Base-by-base conservation (phyloP, 352 stramenopile genomes). In the Blastocystis sp. region DNA sequence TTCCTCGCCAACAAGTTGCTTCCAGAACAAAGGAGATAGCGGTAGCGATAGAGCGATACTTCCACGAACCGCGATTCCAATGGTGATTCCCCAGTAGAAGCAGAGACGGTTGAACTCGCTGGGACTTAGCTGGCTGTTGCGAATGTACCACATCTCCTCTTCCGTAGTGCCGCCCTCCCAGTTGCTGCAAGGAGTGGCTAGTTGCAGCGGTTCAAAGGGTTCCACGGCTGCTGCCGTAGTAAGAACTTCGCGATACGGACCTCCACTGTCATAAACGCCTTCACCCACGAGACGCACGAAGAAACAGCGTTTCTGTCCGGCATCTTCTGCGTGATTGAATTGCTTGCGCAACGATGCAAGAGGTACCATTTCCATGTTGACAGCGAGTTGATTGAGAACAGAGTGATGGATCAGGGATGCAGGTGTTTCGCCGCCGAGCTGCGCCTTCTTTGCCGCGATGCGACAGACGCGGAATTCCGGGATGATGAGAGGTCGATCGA, bases 171-270 rank as follows among this genome's bases (percentile, higher is more conserved):
- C 54, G 29, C 65, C 65, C 34, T 72, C 57, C 34, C 46, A 56
- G 49, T 85, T 76, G 29, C 48, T 44, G 24, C 38, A 56, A 11
- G 42, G 36, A 36, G 27, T 75, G 27, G 57, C 51, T 24, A 85
- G 16, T 32, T 44, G n/a, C 27, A 81, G 48, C 6, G 56, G 24
- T 3, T 36, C n/a, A 14, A 81, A 29, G 14, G 69, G 46, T 32
- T 81, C 69, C 9, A 36, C 24, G 11, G 24, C 34, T 4, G 48
- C 48, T 29, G 69, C 69, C 27, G 69, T 81, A 11, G 27, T 51
- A n/a, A 81, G 61, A 18, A 85, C 38, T 63, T 85, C 75, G 21
- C 75, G 40, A 29, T 85, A 85, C 0, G 75, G 75, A 57, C 75
- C 75, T 49, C 75, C 75, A 51, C 36, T 64, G 29, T 85, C 75